Percentiles rank a stretch among this genome's conserved stretches.
Conservation (phyloP, 768 basidiomycete species). For the Tricholoma flavovirens region DNA sequence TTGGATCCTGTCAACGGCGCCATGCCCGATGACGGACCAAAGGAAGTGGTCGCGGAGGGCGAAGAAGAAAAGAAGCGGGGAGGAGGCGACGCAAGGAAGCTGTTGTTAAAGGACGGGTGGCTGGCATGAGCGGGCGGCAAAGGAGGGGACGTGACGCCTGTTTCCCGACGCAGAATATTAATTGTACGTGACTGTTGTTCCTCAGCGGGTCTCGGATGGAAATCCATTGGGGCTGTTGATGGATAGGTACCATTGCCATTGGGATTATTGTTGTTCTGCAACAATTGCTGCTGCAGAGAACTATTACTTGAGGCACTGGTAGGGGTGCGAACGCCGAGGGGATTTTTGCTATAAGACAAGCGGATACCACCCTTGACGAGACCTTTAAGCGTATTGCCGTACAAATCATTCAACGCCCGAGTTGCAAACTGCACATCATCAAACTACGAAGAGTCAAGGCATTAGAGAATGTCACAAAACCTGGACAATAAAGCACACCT, state of each 20-base stretch:
- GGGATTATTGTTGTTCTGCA: conserved; percentile 24
- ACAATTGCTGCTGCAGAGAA: conserved; percentile 38
- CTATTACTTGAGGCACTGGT: conserved; percentile 47
- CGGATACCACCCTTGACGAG: conserved; percentile 96
- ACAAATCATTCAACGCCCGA: conserved; percentile 82
- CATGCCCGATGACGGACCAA: conserved; percentile 20
- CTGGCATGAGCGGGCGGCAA: conserved; percentile 9
- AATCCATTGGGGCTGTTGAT: conserved; percentile 11
- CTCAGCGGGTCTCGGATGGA: conserved; percentile 14
- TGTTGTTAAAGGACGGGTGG: conserved; percentile 18
- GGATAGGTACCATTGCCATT: conserved; percentile 5
- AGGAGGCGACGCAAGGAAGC: conserved; percentile 38
- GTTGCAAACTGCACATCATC: conserved; percentile 84
- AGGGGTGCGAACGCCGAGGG: conserved; percentile 85
- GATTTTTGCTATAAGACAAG: conserved; percentile 96
- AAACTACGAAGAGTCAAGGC: conserved; percentile 47
- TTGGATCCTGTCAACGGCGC: conserved; percentile 27
- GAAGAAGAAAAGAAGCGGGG: conserved; percentile 39
- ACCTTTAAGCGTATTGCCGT: conserved; percentile 87
- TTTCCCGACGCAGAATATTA: conserved; percentile 19
- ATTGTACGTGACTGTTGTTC: conserved; percentile 15
- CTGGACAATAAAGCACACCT: conserved; percentile 45
- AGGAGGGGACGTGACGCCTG: conserved; percentile 16
- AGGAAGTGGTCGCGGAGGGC: conserved; percentile 20
- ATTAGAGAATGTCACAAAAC: conserved; percentile 7